These are phyloP conservation scores for Carpinus fangiana DNA, from an alignment of 306 rosid genomes.

Conservation along the genomic window DNA sequence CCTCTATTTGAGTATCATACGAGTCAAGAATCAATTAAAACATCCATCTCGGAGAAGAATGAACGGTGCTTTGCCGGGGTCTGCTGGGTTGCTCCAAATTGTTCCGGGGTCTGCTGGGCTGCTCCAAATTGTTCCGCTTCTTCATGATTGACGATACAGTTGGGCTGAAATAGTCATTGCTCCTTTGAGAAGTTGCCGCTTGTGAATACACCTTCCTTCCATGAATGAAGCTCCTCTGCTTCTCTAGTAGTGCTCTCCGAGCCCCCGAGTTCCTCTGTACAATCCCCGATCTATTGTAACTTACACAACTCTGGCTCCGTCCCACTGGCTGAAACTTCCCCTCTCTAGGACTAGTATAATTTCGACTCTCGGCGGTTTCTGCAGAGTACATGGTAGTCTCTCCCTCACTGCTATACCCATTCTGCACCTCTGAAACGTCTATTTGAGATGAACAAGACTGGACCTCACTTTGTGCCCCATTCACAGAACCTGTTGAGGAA, in stretches of 20 bases:
- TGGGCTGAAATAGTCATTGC: slow-evolving; percentile 91
- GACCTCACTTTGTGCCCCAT: slow-evolving; percentile 70
- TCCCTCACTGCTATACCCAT: slow-evolving; percentile 81
- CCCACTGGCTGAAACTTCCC: slow-evolving; percentile 76
- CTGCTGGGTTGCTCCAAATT: slow-evolving; percentile 21
- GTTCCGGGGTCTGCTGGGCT: slow-evolving; percentile 49
- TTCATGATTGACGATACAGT: slow-evolving; percentile 94
- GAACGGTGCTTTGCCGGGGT: slow-evolving; percentile 72
- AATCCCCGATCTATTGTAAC: slow-evolving; percentile 77
- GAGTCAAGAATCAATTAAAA: slow-evolving; percentile 46
- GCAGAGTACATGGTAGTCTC: slow-evolving; percentile 96
- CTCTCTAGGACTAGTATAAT: slow-evolving; percentile 77
- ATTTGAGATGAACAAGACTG: slow-evolving; percentile 75
- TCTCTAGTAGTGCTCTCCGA: slow-evolving; percentile 57
- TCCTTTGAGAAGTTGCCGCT: slow-evolving; percentile 86
- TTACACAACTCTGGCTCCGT: slow-evolving; percentile 94
- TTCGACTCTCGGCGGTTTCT: slow-evolving; percentile 92
- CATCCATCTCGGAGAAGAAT: slow-evolving; percentile 94
- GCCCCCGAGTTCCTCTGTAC: slow-evolving; percentile 63
- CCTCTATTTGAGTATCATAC: slow-evolving; percentile 30
- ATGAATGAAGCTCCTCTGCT: slow-evolving; percentile 73
- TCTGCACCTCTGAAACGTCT: slow-evolving; percentile 53
- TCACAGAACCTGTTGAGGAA: slow-evolving; percentile 79
- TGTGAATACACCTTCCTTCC: slow-evolving; percentile 88
- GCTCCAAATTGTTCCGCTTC: slow-evolving; percentile 69